Conservation (phyloP, 805 yeast genomes). For the Candida germanica region DNA sequence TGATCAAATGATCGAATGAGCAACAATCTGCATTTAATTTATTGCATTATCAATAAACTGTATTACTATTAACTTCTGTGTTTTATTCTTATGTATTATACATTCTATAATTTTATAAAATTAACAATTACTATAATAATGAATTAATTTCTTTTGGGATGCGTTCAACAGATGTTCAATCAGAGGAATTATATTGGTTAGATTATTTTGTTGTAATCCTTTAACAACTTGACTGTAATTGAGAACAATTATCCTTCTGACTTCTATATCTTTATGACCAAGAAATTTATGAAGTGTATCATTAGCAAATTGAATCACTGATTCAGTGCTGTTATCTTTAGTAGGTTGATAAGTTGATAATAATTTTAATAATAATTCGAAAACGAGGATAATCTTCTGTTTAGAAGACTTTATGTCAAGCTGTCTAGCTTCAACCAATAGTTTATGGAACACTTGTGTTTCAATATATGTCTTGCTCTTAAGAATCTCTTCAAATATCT, state of each 20-base stretch:
- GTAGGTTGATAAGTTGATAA: slow-evolving; percentile 14
- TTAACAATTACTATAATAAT: slow-evolving; percentile 36
- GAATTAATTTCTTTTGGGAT: slow-evolving; percentile 46
- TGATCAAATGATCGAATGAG: too few species aligned
- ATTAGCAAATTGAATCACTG: slow-evolving; percentile 25
- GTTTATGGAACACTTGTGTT: background rate
- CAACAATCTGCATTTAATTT: background rate
- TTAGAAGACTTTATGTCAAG: background rate
- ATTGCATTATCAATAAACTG: background rate
- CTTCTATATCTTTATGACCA: slow-evolving; percentile 28
- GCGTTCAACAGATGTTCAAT: slow-evolving; percentile 26
- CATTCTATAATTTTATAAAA: background rate
- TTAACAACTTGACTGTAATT: slow-evolving; percentile 35
- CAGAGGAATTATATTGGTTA: slow-evolving; percentile 27
- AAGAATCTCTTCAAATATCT: slow-evolving; percentile 12
- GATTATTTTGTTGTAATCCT: slow-evolving; percentile 10
- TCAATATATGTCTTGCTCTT: slow-evolving; percentile 1
- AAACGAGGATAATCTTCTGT: slow-evolving; percentile 7
- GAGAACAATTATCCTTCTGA: slow-evolving; percentile 36
- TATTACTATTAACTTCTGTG: background rate
- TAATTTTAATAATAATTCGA: slow-evolving; percentile 26
- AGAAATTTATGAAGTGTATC: slow-evolving; percentile 23
- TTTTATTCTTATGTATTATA: slow-evolving; percentile 1
- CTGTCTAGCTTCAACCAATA: background rate
- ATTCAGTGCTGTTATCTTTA: slow-evolving; percentile 7